Evolutionary conservation across 1,284 basidiomycete genomes (phyloP), one percentile per base, ranked within the genome.

Genomic region (Blastosporella zonata): DNA sequence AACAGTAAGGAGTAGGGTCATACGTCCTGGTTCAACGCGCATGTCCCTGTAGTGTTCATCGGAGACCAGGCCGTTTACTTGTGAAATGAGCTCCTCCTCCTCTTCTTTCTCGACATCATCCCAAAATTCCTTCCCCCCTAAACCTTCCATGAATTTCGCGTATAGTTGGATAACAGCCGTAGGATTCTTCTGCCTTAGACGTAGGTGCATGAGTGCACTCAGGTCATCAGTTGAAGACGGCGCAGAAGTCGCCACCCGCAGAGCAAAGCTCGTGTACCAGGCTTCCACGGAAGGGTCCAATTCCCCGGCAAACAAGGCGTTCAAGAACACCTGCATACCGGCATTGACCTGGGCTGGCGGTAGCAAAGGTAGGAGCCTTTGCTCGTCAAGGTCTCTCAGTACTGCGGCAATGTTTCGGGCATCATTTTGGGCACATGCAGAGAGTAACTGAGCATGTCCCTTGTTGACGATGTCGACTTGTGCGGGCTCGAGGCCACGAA

Each of bases 91-190:
- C 5, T 23, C 27, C 31, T 28, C 54, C 46, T 52, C 44, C 23
- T 54, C 53, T 46, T 56, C 56, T 23, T 47, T 59, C 25, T 54
- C 49, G 27, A 56, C 57, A 34, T 58, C 63, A 42, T 62, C 61
- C 47, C 44, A 52, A 21, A 53, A 37, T 29, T 61, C 59, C 9
- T 55, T 63, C 36, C 63, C 60, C 18, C 60, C 59, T 25, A 64
- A 48, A 15, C 59, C 50, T 35, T 56, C 54, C 36, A 55, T 59
- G 55, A 74, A 82, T 37, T 62, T 69, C 18, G 65, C 54, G 53
- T 83, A 81, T 15, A 87, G 62, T 22, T 62, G 56, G 12, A 84
- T 58, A 17, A 75, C 74, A 2, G 66, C 63, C 4, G 67, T 57
- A 6, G 73, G 62, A 45, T 83, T 63, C 12, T 66, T 61, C 13